Evolutionary conservation across 169 alveolate species (phyloP), one percentile per base, ranked within the genome.

Genomic region (Plasmodium cynomolgi): DNA sequence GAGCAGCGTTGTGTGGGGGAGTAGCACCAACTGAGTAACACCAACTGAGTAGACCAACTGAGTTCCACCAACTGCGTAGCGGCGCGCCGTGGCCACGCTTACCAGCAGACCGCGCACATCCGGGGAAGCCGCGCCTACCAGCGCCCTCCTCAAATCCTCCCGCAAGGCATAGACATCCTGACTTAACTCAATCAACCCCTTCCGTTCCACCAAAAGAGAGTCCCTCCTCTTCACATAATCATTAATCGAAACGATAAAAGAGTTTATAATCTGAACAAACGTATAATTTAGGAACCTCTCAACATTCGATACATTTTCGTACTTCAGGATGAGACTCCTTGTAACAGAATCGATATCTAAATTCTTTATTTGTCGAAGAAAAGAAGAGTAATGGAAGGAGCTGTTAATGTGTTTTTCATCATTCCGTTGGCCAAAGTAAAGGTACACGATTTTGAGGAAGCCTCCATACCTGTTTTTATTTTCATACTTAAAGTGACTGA

Each of bases 261-360:
- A 9, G 15, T 86, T 75, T 20, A 86, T 8, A 0, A 86, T 75
- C 5, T 20, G 3, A 20, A 86, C 68, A 8, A 86, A 86, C 71
- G 13, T 74, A 29, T 75, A 86, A 3, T 86, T 86, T 4, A 86
- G 41, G 47, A 54, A 86, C 34, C 81, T 86, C 4, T 86, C 73
- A 5, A 86, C 93, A 77, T 86, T 86, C 1, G 93, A 74, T 1
- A 86, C 81, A n/a, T 86, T 86, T 56, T 86, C 93, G 44, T 86
- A 86, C 71, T 86, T 86, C 6, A 79, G 81, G 31, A 86, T 77
- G 47, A 86, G 31, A 15, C 54, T 86, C 71, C 74, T 86, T 7
- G 33, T 86, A 54, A 86, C 44, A 50, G 7, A 1, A 7, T 74
- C 33, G 39, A 54, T 23, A 17, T 33, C 56, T 4, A 86, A 17